Evolutionary conservation across 2,329 filamentous ascomycete species (phyloP).

Genomic region (Diaporthe destruens): DNA sequence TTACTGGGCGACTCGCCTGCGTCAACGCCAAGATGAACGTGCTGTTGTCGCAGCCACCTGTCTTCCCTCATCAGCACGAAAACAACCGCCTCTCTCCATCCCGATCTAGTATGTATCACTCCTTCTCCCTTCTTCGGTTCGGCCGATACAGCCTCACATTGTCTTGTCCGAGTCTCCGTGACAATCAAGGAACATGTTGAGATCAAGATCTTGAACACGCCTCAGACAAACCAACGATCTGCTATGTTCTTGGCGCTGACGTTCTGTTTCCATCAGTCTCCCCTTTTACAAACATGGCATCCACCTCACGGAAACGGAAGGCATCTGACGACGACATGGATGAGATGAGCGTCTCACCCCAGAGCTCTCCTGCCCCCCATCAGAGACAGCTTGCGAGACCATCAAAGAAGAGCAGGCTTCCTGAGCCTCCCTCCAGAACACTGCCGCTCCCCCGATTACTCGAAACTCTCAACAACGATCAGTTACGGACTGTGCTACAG

Average conservation of each 20-base stretch:
- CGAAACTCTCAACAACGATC: constrained; percentile 89
- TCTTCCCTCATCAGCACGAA: constrained; percentile 71
- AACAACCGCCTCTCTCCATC: constrained; percentile 65
- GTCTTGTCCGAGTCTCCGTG: constrained; percentile 27
- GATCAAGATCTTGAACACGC: background rate
- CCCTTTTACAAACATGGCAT: constrained; percentile 66
- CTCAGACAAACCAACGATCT: background rate
- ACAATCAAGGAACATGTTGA: constrained; percentile 24
- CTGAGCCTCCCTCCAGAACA: constrained; percentile 45
- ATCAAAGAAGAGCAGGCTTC: constrained; percentile 73
- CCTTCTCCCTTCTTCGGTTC: constrained; percentile 14
- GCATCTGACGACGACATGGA: constrained; percentile 81
- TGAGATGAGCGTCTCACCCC: constrained; percentile 92
- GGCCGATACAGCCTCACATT: background rate
- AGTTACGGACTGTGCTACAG: constrained; percentile 88
- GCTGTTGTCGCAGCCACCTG: constrained; percentile 70
- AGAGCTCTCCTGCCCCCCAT: constrained; percentile 81
- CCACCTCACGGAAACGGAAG: constrained; percentile 80
- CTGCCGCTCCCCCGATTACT: constrained; percentile 78
- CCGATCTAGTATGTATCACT: constrained; percentile 64
- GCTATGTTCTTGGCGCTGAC: constrained; percentile 27
- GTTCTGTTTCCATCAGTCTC: constrained; percentile 53
- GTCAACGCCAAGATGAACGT: constrained; percentile 66
- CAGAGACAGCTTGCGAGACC: constrained; percentile 75
- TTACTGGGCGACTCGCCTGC: constrained; percentile 24